These are phyloP conservation scores for Mortierella sp. DNA, from an alignment of 371 early-diverging fungal species.

Conservation along the genomic window DNA sequence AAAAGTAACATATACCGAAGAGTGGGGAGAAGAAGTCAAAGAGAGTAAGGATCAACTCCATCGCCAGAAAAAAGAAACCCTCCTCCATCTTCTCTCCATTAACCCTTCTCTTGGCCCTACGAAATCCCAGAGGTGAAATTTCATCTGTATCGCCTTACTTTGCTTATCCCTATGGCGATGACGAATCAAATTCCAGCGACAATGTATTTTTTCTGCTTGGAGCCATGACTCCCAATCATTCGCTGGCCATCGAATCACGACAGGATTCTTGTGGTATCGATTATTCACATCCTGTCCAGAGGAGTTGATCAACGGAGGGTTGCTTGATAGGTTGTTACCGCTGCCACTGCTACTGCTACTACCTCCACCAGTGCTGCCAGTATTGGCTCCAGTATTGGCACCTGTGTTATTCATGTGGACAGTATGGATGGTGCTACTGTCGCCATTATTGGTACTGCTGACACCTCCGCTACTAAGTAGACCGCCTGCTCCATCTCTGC, in stretches of 20 bases:
- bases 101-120: neutral
- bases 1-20: neutral
- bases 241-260: slow-evolving; percentile 18
- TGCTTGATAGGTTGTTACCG: neutral
- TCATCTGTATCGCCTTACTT: slow-evolving; percentile 13
- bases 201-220: slow-evolving; percentile 24
- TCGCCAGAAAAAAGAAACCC: neutral
- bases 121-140: neutral
- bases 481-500: too few species aligned
- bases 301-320: neutral
- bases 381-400: neutral
- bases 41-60: neutral
- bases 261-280: slow-evolving; percentile 31
- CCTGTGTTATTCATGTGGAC: too few species aligned
- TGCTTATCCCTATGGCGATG: slow-evolving; percentile 40
- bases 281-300: neutral
- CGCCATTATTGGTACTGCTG: neutral
- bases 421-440: neutral
- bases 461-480: too few species aligned
- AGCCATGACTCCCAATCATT: slow-evolving; percentile 50
- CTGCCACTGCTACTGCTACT: neutral
- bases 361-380: neutral
- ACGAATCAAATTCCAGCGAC: slow-evolving; percentile 49
- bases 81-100: neutral
- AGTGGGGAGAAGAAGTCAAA: neutral